Percentiles rank a stretch among this genome's conserved stretches.
Evolutionary conservation across 148 eudicot species (phyloP).

Genomic region (Nyssa sinensis): DNA sequence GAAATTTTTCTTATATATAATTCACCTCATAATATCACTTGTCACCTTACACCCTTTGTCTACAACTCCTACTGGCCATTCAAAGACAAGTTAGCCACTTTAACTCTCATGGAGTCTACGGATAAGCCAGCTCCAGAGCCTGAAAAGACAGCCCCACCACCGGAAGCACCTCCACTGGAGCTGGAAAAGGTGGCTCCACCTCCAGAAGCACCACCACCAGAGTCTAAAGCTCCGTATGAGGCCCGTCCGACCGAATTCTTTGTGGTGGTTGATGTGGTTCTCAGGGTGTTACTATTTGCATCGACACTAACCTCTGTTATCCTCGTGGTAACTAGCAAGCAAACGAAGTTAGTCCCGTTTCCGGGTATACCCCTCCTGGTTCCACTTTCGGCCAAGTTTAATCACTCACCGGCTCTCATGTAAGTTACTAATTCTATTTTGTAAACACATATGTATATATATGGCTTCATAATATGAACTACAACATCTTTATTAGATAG

Average conservation of each 20-base stretch:
- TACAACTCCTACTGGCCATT: not conserved
- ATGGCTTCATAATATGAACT: too few relatives aligned
- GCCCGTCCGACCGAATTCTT: too few relatives aligned
- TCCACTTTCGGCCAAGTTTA: conserved; percentile 11
- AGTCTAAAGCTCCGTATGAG: not conserved
- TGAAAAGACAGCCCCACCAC: conserved; percentile 8
- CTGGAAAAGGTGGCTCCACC: conserved; percentile 10
- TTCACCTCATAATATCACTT: too few relatives aligned
- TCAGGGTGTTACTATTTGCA: conserved; percentile 18
- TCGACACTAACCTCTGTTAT: conserved; percentile 13
- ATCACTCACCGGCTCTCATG: conserved; percentile 20
- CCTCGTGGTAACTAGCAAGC: conserved; percentile 18
- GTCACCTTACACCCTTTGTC: too few relatives aligned
- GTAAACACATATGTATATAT: too few relatives aligned
- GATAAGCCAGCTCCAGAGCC: too few relatives aligned
- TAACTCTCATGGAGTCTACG: not conserved
- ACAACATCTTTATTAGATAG: too few relatives aligned
- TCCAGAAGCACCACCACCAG: conserved; percentile 3
- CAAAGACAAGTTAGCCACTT: too few relatives aligned
- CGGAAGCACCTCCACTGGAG: not conserved
- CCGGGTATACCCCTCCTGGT: not conserved
- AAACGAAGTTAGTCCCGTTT: not conserved
- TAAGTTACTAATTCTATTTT: not conserved
- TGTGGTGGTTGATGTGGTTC: conserved; percentile 14
- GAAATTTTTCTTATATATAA: too few relatives aligned